Percentiles rank a stretch among this genome's conserved stretches.
These are phyloP conservation scores for Solanum chiquidenum DNA, from an alignment of 257 asterid species.

Conservation along the genomic window DNA sequence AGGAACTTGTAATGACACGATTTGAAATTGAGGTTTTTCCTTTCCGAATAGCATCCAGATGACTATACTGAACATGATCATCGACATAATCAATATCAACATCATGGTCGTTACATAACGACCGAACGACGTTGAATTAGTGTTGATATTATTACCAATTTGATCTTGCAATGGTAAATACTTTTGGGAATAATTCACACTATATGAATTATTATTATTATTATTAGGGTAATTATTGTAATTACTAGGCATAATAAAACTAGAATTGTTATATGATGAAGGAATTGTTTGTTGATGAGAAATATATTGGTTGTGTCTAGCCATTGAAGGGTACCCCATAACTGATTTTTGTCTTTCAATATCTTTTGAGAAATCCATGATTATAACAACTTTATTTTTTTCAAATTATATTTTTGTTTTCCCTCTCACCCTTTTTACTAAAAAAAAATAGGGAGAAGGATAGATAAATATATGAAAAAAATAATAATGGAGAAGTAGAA, in stretches of 20 bases:
- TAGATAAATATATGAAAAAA: neutral
- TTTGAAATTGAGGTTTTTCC: neutral
- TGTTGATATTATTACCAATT: neutral
- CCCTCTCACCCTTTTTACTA: neutral
- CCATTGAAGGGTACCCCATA: neutral
- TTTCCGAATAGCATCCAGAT: neutral
- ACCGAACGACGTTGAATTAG: neutral
- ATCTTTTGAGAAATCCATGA: neutral
- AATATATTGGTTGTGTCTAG: neutral
- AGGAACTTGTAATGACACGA: neutral
- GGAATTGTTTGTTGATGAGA: neutral
- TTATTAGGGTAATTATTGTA: neutral
- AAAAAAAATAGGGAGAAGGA: neutral
- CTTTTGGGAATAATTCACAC: neutral
- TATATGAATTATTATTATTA: neutral
- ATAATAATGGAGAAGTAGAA: neutral
- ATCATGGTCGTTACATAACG: neutral
- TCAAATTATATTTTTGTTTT: neutral
- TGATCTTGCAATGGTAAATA: neutral
- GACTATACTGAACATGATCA: neutral
- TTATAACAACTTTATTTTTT: neutral
- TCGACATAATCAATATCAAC: neutral
- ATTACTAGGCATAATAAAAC: neutral
- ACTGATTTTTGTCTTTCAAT: neutral
- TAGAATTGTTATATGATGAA: neutral